Base-by-base conservation (phyloP, 2,329 filamentous ascomycete genomes). In the Phoma sp. region DNA sequence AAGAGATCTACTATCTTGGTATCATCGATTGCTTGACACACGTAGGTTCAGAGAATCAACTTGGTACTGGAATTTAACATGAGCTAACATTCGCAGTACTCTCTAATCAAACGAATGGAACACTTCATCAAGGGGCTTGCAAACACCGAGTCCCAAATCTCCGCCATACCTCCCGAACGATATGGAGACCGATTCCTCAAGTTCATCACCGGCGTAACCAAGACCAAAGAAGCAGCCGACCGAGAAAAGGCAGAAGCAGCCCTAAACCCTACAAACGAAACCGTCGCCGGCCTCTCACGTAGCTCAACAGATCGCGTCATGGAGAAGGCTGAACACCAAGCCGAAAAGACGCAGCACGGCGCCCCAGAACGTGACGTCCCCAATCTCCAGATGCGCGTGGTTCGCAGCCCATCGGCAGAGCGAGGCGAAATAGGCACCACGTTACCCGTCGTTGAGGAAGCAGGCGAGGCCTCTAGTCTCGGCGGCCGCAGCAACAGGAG, bases 21-120 rank as follows among this genome's bases (percentile, higher is more conserved):
- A 96, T 99, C 67, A 99, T 99, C 75, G 95, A 99, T 77, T 99
- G 95, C 76, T 81, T 99, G 68, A 99, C 95, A 67, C 92, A 97
- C 75, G 92, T 96, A 84, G 86, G 91, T 85, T 48, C 10, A 10
- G 13, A 31, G 35, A 32, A 6, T 22, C 3, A 10, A 6, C 9
- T n/a, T 10, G 1, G 8, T 2, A 21, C 13, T 7, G 9, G 2
- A 21, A 17, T 15, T 7, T 7, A 2, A 21, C 8, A 8, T 1
- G 52, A 51, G 57, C 70, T 75, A 68, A 78, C 52, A 43, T 48
- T n/a, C 24, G 24, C 67, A 96, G 91, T 99, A 98, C 75, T 92
- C 92, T 64, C 87, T 93, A 62, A 85, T 96, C 76, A 99, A 99
- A 79, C 94, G 95, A 73, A 85, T 94, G 58, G 95, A 99, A 76